A percentile compares a stretch with the other conserved stretches of the same genome.
Conservation (phyloP, 192 early-diverging fungal genomes). For the Gaertneriomyces semiglobifer region DNA sequence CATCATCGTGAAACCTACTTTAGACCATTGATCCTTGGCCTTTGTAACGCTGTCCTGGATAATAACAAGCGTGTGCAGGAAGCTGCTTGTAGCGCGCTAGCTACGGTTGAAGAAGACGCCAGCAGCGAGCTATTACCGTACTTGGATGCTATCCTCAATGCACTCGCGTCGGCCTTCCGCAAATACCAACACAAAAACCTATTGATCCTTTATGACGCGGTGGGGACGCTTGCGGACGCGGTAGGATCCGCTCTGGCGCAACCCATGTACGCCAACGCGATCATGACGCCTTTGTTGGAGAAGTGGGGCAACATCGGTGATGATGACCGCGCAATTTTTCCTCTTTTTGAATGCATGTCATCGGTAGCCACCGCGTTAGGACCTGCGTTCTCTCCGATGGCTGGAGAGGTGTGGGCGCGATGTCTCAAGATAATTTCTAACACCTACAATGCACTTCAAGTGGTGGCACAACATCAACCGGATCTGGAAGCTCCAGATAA, state of each 20-base stretch:
- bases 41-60: slow-evolving; percentile 76
- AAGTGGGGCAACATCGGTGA: slow-evolving; percentile 82
- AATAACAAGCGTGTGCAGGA: slow-evolving; percentile 99
- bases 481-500: slow-evolving; percentile 73
- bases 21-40: slow-evolving; percentile 65
- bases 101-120: slow-evolving; percentile 94
- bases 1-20: slow-evolving; percentile 67
- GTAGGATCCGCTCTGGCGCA: slow-evolving; percentile 80
- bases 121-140: slow-evolving; percentile 77
- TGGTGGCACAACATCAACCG: slow-evolving; percentile 5
- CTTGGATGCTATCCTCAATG: slow-evolving; percentile 80
- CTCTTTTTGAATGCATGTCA: slow-evolving; percentile 89
- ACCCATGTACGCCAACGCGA: slow-evolving; percentile 72
- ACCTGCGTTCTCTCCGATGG: slow-evolving; percentile 79
- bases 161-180: slow-evolving; percentile 74
- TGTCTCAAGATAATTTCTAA: slow-evolving; percentile 84
- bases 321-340: slow-evolving; percentile 90
- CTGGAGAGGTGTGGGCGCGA: slow-evolving; percentile 79
- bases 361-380: slow-evolving; percentile 85
- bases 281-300: slow-evolving; percentile 83
- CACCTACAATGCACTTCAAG: slow-evolving; percentile 62
- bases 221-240: slow-evolving; percentile 95
- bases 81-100: slow-evolving; percentile 92
- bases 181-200: slow-evolving; percentile 97
- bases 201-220: slow-evolving; percentile 92